A percentile compares a stretch with the other conserved stretches of the same genome.
phyloP scores from a whole-genome alignment of 345 rosid genomes.

The Eucalyptus curtisii region DNA sequence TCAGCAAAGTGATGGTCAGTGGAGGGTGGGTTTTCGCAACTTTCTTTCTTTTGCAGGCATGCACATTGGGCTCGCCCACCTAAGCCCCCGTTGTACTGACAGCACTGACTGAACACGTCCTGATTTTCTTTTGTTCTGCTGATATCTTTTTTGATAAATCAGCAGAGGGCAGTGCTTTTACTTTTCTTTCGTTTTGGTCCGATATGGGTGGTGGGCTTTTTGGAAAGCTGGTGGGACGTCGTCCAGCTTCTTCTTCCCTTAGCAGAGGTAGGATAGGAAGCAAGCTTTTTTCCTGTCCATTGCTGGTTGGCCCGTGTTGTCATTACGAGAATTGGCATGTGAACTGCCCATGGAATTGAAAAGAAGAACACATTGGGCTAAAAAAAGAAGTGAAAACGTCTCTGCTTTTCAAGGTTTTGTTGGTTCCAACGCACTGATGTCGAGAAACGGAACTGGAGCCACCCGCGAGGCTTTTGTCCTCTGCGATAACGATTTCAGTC shows the following conservation, averaged over 20 bases:
- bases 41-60: not conserved
- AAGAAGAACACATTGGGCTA: not conserved
- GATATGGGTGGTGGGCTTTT: not conserved
- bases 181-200: not conserved
- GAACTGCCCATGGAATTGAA: not conserved
- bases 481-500: not conserved
- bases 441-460: constrained; percentile 4
- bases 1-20: not conserved
- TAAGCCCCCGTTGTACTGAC: not conserved
- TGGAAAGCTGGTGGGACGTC: not conserved
- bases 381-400: not conserved
- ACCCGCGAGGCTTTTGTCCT: constrained; percentile 18
- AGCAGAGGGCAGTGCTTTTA: not conserved
- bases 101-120: not conserved
- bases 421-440: constrained; percentile 10
- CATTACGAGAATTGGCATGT: not conserved
- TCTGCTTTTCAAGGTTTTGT: constrained; percentile 16
- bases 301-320: not conserved
- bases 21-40: not conserved
- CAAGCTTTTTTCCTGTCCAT: not conserved
- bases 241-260: not conserved
- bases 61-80: not conserved
- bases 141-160: not conserved
- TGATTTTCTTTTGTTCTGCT: not conserved
- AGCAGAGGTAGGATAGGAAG: not conserved